Evolutionary conservation across 2,329 filamentous ascomycete species (phyloP).

Genomic region (Scolecobasidium constrictum): DNA sequence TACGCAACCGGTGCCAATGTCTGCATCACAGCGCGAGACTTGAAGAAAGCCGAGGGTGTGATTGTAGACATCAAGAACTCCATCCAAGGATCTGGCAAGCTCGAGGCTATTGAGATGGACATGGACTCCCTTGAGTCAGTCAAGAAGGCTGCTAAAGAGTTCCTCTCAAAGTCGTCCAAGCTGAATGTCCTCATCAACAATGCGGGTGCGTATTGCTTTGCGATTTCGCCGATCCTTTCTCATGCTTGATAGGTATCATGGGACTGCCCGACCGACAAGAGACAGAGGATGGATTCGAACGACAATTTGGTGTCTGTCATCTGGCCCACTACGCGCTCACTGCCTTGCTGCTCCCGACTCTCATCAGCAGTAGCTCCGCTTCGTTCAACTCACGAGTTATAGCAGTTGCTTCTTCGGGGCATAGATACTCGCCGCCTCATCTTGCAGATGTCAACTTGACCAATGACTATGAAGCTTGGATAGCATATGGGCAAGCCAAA

Average conservation of each 20-base stretch:
- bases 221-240: too few species aligned
- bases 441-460: constrained; percentile 11
- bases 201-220: constrained; percentile 12
- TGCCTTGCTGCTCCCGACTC: constrained; percentile 33
- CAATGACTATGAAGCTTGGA: constrained; percentile 28
- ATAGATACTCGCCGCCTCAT: background rate
- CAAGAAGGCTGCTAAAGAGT: constrained; percentile 14
- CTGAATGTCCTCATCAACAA: constrained; percentile 11
- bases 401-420: background rate
- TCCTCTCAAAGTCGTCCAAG: constrained; percentile 12
- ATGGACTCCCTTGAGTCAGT: constrained; percentile 15
- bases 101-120: constrained; percentile 17
- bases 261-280: constrained; percentile 14
- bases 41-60: constrained; percentile 26
- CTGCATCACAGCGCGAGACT: constrained; percentile 32
- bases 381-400: constrained; percentile 37
- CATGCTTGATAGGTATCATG: too few species aligned
- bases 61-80: constrained; percentile 15
- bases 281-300: constrained; percentile 32
- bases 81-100: constrained; percentile 11
- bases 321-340: constrained; percentile 44
- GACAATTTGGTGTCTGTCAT: constrained; percentile 43
- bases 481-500: constrained; percentile 39
- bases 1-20: constrained; percentile 33
- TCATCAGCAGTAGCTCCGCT: constrained; percentile 28